phyloP scores from a whole-genome alignment of 345 rosid species.

The Eutrema heterophyllum region DNA sequence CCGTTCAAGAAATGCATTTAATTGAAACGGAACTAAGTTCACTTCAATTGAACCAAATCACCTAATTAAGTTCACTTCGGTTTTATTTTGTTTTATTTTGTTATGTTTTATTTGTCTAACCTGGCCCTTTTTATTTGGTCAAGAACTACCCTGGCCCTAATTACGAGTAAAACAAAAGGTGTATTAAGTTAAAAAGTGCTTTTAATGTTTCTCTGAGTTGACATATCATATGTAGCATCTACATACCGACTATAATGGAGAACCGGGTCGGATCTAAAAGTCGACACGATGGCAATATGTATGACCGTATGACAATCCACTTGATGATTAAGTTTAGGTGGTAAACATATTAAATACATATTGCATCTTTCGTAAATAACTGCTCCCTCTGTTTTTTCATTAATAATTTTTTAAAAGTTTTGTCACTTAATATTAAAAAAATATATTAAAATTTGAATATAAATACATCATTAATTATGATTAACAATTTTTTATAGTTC shows the following conservation, averaged over 20 bases:
- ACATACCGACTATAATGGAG: background rate
- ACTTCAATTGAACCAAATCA: background rate
- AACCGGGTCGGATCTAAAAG: background rate
- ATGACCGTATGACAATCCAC: slow-evolving; percentile 6
- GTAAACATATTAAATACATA: background rate
- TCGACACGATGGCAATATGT: background rate
- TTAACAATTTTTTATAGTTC: too few species aligned
- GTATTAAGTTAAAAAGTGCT: background rate
- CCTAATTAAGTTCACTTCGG: background rate
- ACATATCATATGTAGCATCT: background rate
- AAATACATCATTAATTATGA: too few species aligned
- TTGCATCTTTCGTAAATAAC: background rate
- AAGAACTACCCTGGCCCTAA: too few species aligned
- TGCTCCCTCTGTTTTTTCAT: too few species aligned
- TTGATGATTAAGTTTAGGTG: slow-evolving; percentile 2
- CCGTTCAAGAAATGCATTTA: background rate
- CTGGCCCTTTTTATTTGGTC: too few species aligned
- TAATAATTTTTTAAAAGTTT: too few species aligned
- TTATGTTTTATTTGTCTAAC: background rate
- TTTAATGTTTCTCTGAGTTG: background rate
- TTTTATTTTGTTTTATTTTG: background rate
- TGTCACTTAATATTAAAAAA: too few species aligned
- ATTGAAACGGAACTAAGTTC: background rate
- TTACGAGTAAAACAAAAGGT: background rate
- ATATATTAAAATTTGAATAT: too few species aligned